Conservation (phyloP, 2,329 filamentous ascomycete genomes). For the Pestalotiopsis sp. region DNA sequence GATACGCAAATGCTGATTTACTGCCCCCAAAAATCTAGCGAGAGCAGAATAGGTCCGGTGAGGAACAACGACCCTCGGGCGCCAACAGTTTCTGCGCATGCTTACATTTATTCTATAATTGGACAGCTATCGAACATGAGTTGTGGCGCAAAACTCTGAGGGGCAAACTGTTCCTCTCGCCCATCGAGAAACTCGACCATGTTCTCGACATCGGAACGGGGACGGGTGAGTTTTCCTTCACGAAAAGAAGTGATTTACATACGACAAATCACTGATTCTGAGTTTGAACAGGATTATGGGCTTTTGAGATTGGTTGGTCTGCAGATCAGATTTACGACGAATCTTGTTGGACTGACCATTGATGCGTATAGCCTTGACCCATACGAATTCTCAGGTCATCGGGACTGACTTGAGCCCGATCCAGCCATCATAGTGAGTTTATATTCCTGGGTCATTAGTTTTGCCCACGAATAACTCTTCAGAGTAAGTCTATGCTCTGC, state of each 20-base stretch:
- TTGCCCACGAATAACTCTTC: background rate
- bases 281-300: slow-evolving; percentile 14
- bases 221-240: slow-evolving; percentile 8
- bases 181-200: slow-evolving; percentile 14
- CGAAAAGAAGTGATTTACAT: background rate
- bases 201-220: slow-evolving; percentile 18
- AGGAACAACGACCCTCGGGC: background rate
- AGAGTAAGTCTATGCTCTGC: background rate
- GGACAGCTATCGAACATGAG: slow-evolving; percentile 13
- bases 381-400: slow-evolving; percentile 12
- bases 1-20: slow-evolving; percentile 2
- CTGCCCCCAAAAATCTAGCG: background rate
- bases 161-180: slow-evolving; percentile 13
- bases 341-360: background rate
- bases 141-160: slow-evolving; percentile 14
- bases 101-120: background rate
- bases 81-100: background rate
- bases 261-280: background rate
- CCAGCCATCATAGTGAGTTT: slow-evolving; percentile 12
- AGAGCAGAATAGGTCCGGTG: slow-evolving; percentile 7
- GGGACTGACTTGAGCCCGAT: slow-evolving; percentile 18
- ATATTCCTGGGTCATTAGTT: background rate
- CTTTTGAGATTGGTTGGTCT: slow-evolving; percentile 15
- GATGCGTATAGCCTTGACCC: slow-evolving; percentile 8
- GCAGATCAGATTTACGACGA: background rate